Evolutionary conservation across 805 yeast genomes (phyloP), one percentile per base, ranked within the genome.

Genomic region (Teunomyces panamensis): DNA sequence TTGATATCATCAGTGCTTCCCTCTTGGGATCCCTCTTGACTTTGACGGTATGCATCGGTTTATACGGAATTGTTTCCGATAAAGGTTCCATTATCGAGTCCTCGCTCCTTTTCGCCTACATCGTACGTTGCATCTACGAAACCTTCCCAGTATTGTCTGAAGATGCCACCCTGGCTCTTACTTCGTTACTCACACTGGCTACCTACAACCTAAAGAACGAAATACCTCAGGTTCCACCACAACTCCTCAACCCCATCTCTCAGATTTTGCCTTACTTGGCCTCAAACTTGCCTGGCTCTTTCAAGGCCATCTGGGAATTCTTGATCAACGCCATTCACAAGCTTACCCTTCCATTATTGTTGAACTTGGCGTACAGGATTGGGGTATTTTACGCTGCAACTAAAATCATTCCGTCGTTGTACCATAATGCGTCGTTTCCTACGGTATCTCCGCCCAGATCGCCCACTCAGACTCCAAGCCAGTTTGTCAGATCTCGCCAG

Each of bases 21-120:
- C 69, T 94, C 48, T 74, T 94, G 49, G 98, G 98, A 11, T 87
- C 91, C 1, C 83, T 88, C 5, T 74, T 94, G 51, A 88, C 97
- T 0, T 67, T 84, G 44, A 85, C 94, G 1, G 69, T 81, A 1
- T 81, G 88, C 14, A 64, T 94, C 32, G 89, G 96, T 0, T 64
- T 88, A 2, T 89, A 79, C 65, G 99, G 97, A 1, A 89, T 94
- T 30, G 78, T 87, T 16, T 81, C 92, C 2, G 85, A 85, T 5
- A 80, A 79, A 50, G 97, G 97, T 3, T 84, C 92, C n/a, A 84
- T 92, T n/a, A 78, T 91, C 44, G 99, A 94, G 67, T 80, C 90
- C 29, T 86, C 96, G 9, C 69, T 92, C 49, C 75, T 94, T 58
- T 84, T 90, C 62, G 92, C 95, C 7, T 94, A 94, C 66, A 84